Evolutionary conservation across 768 basidiomycete species (phyloP).

Genomic region (Lyophyllum semitale): DNA sequence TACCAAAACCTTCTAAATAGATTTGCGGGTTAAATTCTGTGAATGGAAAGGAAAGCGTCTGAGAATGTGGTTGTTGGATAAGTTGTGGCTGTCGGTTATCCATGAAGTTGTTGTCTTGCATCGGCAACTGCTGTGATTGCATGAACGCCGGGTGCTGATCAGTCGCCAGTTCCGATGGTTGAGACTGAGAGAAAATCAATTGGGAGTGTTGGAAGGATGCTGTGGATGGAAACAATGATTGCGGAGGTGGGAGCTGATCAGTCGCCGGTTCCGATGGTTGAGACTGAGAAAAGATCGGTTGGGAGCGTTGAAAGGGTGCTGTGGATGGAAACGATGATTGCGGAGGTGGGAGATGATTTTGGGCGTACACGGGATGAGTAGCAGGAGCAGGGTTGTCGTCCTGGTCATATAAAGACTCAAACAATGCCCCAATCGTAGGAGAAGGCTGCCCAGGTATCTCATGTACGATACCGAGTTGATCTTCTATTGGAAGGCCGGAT

Average conservation of each 20-base stretch:
- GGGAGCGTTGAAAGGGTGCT: neutral
- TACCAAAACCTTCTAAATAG: neutral
- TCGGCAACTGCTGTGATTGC: neutral
- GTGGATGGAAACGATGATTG: neutral
- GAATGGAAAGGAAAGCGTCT: neutral
- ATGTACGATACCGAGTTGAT: neutral
- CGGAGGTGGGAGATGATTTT: neutral
- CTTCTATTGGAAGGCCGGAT: neutral
- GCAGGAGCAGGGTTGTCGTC: neutral
- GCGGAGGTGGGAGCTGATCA: neutral
- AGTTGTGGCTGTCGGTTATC: slow-evolving; percentile 18
- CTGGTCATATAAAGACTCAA: neutral
- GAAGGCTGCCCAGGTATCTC: neutral
- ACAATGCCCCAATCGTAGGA: neutral
- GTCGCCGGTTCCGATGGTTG: neutral
- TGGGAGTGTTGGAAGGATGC: neutral
- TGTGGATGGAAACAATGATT: neutral
- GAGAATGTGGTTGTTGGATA: slow-evolving; percentile 21
- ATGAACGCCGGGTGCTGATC: slow-evolving; percentile 10
- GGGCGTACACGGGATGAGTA: neutral
- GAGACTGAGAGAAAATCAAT: neutral
- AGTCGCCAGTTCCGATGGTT: slow-evolving; percentile 1
- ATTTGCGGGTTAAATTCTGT: neutral
- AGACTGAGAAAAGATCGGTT: neutral
- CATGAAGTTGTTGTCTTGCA: slow-evolving; percentile 17